Percentiles rank a stretch among this genome's conserved stretches.
Evolutionary conservation across 2,329 filamentous ascomycete species (phyloP).

Genomic region (Incumbomyces lentus): DNA sequence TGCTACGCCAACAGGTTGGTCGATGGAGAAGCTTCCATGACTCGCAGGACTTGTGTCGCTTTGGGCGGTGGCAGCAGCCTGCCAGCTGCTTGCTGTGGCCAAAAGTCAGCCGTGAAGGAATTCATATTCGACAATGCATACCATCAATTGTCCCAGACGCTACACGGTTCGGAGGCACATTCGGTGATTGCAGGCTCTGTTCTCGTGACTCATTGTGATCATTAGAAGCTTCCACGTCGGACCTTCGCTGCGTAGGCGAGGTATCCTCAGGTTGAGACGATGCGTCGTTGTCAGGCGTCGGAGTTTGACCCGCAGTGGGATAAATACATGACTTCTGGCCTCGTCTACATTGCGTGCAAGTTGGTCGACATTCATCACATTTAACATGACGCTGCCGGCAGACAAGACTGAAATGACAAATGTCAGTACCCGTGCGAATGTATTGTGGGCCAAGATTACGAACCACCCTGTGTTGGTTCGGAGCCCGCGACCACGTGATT

Average conservation of each 20-base stretch:
- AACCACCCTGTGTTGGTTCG: conserved; percentile 1
- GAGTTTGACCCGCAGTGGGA: background rate
- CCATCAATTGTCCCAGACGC: no score
- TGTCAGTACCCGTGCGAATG: no score
- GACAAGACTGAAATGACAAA: background rate
- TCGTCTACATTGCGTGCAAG: background rate
- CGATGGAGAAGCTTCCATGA: background rate
- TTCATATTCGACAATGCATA: background rate
- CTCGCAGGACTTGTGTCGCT: background rate
- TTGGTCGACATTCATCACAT: background rate
- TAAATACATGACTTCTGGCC: background rate
- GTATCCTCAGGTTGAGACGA: background rate
- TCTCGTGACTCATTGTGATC: background rate
- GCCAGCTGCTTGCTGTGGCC: no score
- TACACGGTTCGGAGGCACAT: no score
- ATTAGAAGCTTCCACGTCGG: background rate
- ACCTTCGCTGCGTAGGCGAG: background rate
- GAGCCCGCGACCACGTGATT: background rate
- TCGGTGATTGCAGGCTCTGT: background rate
- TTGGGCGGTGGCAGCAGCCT: no score
- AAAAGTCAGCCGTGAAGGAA: background rate
- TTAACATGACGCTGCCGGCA: conserved; percentile 1
- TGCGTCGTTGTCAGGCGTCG: no score
- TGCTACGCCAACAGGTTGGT: background rate
- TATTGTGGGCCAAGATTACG: background rate